These are phyloP conservation scores for Ophiostoma perfectum DNA, from an alignment of 2,329 filamentous ascomycete genomes.

Conservation along the genomic window DNA sequence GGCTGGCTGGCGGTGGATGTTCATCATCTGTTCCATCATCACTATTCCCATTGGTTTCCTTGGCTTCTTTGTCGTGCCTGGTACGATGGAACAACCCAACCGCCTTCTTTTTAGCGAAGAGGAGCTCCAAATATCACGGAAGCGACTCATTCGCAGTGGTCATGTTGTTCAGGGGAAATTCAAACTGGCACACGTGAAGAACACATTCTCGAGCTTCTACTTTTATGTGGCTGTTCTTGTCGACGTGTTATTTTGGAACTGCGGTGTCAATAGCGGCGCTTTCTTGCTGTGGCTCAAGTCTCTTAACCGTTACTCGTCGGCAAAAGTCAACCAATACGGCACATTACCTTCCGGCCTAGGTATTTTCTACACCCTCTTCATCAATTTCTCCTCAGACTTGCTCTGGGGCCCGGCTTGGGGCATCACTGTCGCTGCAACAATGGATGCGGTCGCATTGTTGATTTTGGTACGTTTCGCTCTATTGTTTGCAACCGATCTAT, in stretches of 20 bases:
- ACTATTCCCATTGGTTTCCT: slow-evolving; percentile 45
- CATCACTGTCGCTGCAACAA: slow-evolving; percentile 46
- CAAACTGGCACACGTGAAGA: neutral
- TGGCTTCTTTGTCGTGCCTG: slow-evolving; percentile 46
- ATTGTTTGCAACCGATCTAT: neutral
- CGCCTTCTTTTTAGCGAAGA: slow-evolving; percentile 34
- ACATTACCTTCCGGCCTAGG: slow-evolving; percentile 38
- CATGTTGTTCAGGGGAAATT: slow-evolving; percentile 17
- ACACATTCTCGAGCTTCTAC: slow-evolving; percentile 9
- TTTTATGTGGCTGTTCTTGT: slow-evolving; percentile 48
- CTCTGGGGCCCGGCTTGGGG: slow-evolving; percentile 49
- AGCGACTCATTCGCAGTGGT: slow-evolving; percentile 14
- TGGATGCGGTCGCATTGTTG: slow-evolving; percentile 49
- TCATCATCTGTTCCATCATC: slow-evolving; percentile 33
- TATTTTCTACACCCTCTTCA: slow-evolving; percentile 51
- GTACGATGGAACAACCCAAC: slow-evolving; percentile 39
- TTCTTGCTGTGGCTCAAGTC: slow-evolving; percentile 56
- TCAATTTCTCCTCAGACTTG: slow-evolving; percentile 52
- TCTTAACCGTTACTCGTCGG: slow-evolving; percentile 29
- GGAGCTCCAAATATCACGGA: slow-evolving; percentile 4
- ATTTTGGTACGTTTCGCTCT: slow-evolving; percentile 35
- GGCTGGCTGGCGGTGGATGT: slow-evolving; percentile 35
- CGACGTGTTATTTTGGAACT: slow-evolving; percentile 55
- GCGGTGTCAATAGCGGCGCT: slow-evolving; percentile 43
- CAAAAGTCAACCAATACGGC: slow-evolving; percentile 20